Percentiles rank a stretch among this genome's conserved stretches.
phyloP scores from a whole-genome alignment of 768 basidiomycete genomes.

The Daedalea quercina region DNA sequence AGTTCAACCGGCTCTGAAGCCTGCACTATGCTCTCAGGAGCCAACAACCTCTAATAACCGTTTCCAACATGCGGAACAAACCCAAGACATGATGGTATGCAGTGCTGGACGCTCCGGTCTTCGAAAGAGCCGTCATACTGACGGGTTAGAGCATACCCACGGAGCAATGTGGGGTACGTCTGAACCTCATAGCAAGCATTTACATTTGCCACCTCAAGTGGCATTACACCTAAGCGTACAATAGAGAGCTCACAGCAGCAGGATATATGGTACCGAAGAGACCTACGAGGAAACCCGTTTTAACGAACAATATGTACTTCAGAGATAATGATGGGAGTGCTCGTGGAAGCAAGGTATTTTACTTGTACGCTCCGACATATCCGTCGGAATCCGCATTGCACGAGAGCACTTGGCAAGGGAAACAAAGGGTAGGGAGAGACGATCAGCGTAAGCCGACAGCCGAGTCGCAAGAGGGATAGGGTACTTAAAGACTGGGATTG shows the following conservation, averaged over 20 bases:
- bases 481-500: no score
- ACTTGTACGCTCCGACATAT: background rate
- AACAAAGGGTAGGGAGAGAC: background rate
- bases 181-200: background rate
- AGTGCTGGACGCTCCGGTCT: no score
- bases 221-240: background rate
- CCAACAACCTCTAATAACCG: no score
- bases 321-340: background rate
- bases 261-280: background rate
- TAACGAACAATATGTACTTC: background rate
- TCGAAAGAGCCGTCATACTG: no score
- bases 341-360: background rate
- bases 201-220: background rate
- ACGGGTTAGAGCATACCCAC: no score
- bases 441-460: no score
- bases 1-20: no score
- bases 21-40: no score
- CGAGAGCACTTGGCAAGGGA: background rate
- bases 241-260: background rate
- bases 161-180: background rate
- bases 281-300: background rate
- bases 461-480: no score
- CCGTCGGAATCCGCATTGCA: background rate
- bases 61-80: no score
- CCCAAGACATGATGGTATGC: no score